Base-by-base conservation (phyloP, 768 basidiomycete genomes). In the Suillus bovinus region DNA sequence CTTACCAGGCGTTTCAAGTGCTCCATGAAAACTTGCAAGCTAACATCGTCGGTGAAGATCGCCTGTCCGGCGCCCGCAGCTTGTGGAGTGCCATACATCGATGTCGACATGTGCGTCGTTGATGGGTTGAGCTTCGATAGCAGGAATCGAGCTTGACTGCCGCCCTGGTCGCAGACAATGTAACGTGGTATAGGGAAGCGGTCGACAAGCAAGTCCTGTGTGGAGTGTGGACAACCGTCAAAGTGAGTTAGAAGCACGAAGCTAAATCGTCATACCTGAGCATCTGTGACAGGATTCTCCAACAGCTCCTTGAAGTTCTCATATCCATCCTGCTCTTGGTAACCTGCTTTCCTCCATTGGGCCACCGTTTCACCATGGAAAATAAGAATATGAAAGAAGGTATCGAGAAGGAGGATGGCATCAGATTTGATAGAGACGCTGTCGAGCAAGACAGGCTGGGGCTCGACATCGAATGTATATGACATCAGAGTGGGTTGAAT, bases 401-500 rank as follows among this genome's bases (percentile, higher is more conserved):
- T 99, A 71, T 99, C 97, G 59, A 99, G 89, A 11, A 99, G 85
- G 34, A 99, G 87, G 71, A 99, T 89, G 64, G 96, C 94, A 70
- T 99, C 97, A 49, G 92, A 91, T 76, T 96, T 95, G 79, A 99
- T 98, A 55, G 96, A 99, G 50, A 99, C 89, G 58, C 93, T 96
- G 79, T 99, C 97, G 36, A 99, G 87, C 22, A 99, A 82, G 36
- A 99, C 96, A 20, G 97, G 97, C 68, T 95, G 93, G 16, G 97
- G 89, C 11, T 87, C 84, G 3, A 87, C 85, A 72, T 99, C 97
- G 73, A 99, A 91, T 9, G 91, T 90, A 77, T 99, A 99, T 3
- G 95, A 96, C 96, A 99, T 99, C 57, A 99, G 85, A 9, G 97
- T 99, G 4, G 97, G 97, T 75, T 99, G 97, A 57, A 99, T 99